Base-by-base conservation (phyloP, 1,284 basidiomycete genomes). In the Apiotrichum akiyoshidainum region DNA sequence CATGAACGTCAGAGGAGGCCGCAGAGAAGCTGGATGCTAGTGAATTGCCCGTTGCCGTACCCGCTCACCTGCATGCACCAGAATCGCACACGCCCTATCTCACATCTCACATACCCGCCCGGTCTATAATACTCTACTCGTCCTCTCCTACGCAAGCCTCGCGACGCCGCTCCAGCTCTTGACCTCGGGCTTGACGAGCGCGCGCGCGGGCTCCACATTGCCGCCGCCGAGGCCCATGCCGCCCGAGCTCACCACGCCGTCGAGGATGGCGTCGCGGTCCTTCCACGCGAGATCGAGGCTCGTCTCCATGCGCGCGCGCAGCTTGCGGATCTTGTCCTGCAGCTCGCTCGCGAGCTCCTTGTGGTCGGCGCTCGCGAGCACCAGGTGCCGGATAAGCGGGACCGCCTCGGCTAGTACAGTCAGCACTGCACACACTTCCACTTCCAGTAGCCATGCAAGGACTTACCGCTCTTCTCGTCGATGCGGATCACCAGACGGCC, bases 401-500 rank as follows among this genome's bases (percentile, higher is more conserved):
- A 69, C 34, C 0, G 74, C 68, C 52, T 78, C 77, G 46, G 57
- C 74, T 71, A 26, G 19, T n/a, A 39, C 44, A 21, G 21, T 52
- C 45, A 52, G 42, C 19, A 35, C 17, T 5, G 16, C n/a, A 34
- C n/a, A n/a, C n/a, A n/a, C n/a, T n/a, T n/a, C n/a, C n/a, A n/a
- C n/a, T n/a, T n/a, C n/a, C n/a, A n/a, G n/a, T n/a, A n/a, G n/a
- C n/a, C n/a, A n/a, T n/a, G n/a, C n/a, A 35, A 22, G 2, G 5
- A 68, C 73, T 54, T 57, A 75, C 73, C 65, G 39, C 68, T 73
- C 70, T 78, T 78, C 55, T 78, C 77, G 51, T 77, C 75, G 1
- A 75, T 70, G 5, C 77, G 64, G 5, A 62, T 55, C 10, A 86
- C 83, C 7, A 97, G 81, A 68, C 95, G 91, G 1, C 84, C 83